phyloP scores from a whole-genome alignment of 2,329 filamentous ascomycete genomes.

The Pestalotiopsis sp. region DNA sequence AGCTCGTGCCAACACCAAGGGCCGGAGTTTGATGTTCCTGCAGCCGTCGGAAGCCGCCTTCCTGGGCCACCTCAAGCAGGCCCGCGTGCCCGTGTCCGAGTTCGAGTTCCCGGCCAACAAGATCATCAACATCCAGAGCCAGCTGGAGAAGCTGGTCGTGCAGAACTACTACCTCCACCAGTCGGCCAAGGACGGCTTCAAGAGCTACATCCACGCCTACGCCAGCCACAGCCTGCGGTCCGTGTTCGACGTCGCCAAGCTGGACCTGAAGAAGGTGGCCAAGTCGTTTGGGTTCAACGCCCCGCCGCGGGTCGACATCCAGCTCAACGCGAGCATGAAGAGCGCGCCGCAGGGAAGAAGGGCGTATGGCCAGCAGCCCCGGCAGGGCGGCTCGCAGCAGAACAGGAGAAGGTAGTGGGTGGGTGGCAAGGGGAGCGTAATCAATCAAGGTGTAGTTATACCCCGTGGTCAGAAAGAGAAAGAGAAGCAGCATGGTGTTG shows the following conservation, averaged over 20 bases:
- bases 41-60: conserved; percentile 93
- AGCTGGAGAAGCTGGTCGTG: conserved; percentile 90
- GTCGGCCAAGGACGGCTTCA: conserved; percentile 71
- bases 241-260: conserved; percentile 82
- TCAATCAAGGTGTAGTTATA: not conserved
- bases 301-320: conserved; percentile 79
- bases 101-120: conserved; percentile 94
- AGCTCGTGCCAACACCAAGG: conserved; percentile 81
- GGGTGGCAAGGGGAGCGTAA: not conserved
- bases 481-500: not conserved
- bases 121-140: conserved; percentile 86
- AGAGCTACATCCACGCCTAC: conserved; percentile 93
- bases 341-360: conserved; percentile 68
- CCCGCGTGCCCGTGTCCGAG: conserved; percentile 79
- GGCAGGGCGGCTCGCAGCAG: conserved; percentile 47
- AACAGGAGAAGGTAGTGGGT: not conserved
- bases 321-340: conserved; percentile 74
- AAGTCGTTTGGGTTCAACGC: conserved; percentile 81
- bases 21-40: conserved; percentile 87
- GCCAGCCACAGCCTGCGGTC: conserved; percentile 80
- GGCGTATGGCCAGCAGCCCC: conserved; percentile 78
- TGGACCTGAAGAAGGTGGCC: conserved; percentile 81
- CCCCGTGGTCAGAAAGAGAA: not conserved
- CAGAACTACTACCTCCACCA: conserved; percentile 87
- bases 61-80: conserved; percentile 85